Base-by-base conservation (phyloP, 2,329 filamentous ascomycete species). In the Neopestalotiopsis sp. region DNA sequence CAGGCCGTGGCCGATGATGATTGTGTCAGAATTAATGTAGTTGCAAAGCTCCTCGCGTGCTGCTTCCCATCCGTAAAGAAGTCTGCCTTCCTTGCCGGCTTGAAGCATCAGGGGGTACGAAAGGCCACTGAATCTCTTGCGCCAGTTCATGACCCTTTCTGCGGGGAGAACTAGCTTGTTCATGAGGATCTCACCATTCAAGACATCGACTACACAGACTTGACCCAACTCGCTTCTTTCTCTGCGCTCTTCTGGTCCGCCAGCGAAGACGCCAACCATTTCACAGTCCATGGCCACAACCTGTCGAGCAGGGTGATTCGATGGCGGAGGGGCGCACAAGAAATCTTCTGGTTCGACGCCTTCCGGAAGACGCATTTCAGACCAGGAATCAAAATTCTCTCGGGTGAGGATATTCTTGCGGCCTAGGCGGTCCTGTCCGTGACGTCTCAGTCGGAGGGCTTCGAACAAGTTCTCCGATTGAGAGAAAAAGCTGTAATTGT, bases 1-100 rank as follows among this genome's bases (percentile, higher is more conserved):
- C 4, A 87, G 74, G 3, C 81, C 75, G 65, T 88, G 86, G 1
- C 86, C 86, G 9, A 87, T 73, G 7, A 88, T 73, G 1, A 88
- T 78, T 0, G 86, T 88, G 7, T 81, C 67, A 0, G 70, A 68
- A 69, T 86, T 82, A 42, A 84, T 79, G 67, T 79, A 76, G 24
- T 77, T 71, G 76, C 82, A 85, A 5, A 88, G 74, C 59, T 75
- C 75, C 2, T 72, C 67, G 1, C 85, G 82, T 2, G 85, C 86
- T 3, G 73, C 79, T 34, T 76, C 65, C 82, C 84, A 86, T 0
- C 83, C 82, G 0, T 70, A 10, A 3, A 88, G 70, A 2, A 76
- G 76, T 20, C 77, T 67, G 0, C 79, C 79, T 6, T 71, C 56
- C 1, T 62, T 65, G 32, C 74, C 71, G 3, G 83, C 83, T 2